phyloP scores from a whole-genome alignment of 2,329 filamentous ascomycete species.

The Verticillium longisporum region DNA sequence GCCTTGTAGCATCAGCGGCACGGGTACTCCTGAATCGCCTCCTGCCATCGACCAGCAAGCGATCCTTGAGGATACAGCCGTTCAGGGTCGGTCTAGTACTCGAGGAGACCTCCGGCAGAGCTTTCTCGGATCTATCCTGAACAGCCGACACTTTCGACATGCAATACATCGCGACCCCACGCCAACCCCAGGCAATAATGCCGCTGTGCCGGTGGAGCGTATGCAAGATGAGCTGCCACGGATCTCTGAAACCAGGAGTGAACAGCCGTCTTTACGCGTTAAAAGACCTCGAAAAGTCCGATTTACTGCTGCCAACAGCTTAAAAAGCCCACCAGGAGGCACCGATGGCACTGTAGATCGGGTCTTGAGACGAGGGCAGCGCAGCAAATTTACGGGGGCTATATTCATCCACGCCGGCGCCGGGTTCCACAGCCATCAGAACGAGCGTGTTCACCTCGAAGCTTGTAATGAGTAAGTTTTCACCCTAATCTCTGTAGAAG shows the following conservation, averaged over 20 bases:
- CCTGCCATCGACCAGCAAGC: not conserved
- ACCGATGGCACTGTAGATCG: constrained; percentile 35
- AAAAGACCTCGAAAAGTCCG: not conserved
- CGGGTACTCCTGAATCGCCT: not conserved
- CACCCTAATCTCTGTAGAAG: not conserved
- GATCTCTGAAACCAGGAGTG: not conserved
- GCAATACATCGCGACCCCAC: not conserved
- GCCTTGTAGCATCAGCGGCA: not conserved
- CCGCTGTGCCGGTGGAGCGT: not conserved
- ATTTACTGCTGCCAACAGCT: no score
- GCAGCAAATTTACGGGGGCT: constrained; percentile 46
- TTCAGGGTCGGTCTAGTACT: not conserved
- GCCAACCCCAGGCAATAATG: not conserved
- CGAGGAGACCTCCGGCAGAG: not conserved
- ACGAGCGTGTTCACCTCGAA: constrained; percentile 76
- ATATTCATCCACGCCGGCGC: constrained; percentile 96
- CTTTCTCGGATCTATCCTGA: not conserved
- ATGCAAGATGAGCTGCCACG: not conserved
- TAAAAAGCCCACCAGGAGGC: constrained; percentile 9
- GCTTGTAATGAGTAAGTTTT: constrained; percentile 76
- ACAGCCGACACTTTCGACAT: not conserved
- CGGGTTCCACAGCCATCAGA: constrained; percentile 83
- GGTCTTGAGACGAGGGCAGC: constrained; percentile 26
- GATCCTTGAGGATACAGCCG: not conserved
- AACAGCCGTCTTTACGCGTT: not conserved